Conservation (phyloP, 2,329 filamentous ascomycete genomes). For the Gremmenia infestans region DNA sequence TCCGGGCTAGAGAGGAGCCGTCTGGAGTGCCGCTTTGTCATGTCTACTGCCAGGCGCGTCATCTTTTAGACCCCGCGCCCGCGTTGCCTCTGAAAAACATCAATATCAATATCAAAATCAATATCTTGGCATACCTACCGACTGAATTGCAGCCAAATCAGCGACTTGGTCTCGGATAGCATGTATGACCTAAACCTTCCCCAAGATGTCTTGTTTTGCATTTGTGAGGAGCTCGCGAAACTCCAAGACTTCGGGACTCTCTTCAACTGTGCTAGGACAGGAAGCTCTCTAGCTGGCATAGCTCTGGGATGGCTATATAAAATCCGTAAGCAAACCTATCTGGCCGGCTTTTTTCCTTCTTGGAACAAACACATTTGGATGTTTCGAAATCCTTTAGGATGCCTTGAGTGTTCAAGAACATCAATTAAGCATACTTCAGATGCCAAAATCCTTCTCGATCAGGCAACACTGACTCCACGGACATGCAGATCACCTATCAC, state of each 20-base stretch:
- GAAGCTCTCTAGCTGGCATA: slow-evolving; percentile 50
- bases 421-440: too few relatives aligned
- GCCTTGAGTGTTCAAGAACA: too few relatives aligned
- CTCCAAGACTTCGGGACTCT: slow-evolving; percentile 55
- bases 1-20: too few relatives aligned
- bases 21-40: background rate
- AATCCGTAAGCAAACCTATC: slow-evolving; percentile 35
- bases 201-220: slow-evolving; percentile 52
- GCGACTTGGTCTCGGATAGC: background rate
- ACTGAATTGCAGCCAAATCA: background rate
- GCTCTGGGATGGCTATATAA: slow-evolving; percentile 60
- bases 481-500: slow-evolving; percentile 36
- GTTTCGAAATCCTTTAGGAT: too few relatives aligned
- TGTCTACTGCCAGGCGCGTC: slow-evolving; percentile 2
- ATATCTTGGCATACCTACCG: background rate
- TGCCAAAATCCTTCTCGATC: too few relatives aligned
- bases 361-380: too few relatives aligned
- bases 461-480: too few relatives aligned
- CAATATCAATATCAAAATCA: background rate
- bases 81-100: slow-evolving; percentile 1
- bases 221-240: slow-evolving; percentile 54
- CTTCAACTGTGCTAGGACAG: slow-evolving; percentile 52
- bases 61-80: slow-evolving; percentile 2
- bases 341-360: background rate
- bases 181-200: slow-evolving; percentile 10